Conservation (phyloP, 208 protist species). For the Leishmania turanica region DNA sequence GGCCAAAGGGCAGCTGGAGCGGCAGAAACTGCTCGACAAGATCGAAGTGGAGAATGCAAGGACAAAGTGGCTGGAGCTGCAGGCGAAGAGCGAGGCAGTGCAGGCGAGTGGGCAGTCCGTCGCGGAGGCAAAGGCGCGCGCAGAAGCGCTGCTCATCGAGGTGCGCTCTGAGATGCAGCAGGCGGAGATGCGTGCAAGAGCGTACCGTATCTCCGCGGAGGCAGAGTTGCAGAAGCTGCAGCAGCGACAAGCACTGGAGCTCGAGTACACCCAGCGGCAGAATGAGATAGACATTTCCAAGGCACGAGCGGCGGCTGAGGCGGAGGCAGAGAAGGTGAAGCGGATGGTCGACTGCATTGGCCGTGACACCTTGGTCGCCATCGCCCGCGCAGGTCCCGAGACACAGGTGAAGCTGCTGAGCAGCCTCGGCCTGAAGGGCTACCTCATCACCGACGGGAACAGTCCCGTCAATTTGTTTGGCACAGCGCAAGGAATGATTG, state of each 20-base stretch:
- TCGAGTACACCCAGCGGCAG: slow-evolving; percentile 76
- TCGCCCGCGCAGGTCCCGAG: slow-evolving; percentile 94
- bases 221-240: slow-evolving; percentile 88
- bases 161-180: slow-evolving; percentile 88
- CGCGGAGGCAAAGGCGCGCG: slow-evolving; percentile 91
- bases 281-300: slow-evolving; percentile 91
- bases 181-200: slow-evolving; percentile 81
- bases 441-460: slow-evolving; percentile 97
- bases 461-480: slow-evolving; percentile 97
- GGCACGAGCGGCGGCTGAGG: slow-evolving; percentile 65
- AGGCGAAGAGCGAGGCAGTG: slow-evolving; percentile 92
- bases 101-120: slow-evolving; percentile 92
- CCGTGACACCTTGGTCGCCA: slow-evolving; percentile 89
- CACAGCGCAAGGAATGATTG: slow-evolving; percentile 94
- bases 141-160: slow-evolving; percentile 91
- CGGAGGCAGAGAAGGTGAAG: slow-evolving; percentile 91
- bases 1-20: slow-evolving; percentile 91
- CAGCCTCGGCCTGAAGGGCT: slow-evolving; percentile 93
- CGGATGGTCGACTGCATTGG: slow-evolving; percentile 91
- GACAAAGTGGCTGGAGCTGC: slow-evolving; percentile 86
- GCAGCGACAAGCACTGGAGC: slow-evolving; percentile 82
- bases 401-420: slow-evolving; percentile 96
- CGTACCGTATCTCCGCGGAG: slow-evolving; percentile 81
- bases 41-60: slow-evolving; percentile 84
- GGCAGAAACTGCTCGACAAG: slow-evolving; percentile 91